A percentile compares a stretch with the other conserved stretches of the same genome.
These are phyloP conservation scores for Ilex asprella DNA, from an alignment of 257 asterid genomes.

Conservation along the genomic window DNA sequence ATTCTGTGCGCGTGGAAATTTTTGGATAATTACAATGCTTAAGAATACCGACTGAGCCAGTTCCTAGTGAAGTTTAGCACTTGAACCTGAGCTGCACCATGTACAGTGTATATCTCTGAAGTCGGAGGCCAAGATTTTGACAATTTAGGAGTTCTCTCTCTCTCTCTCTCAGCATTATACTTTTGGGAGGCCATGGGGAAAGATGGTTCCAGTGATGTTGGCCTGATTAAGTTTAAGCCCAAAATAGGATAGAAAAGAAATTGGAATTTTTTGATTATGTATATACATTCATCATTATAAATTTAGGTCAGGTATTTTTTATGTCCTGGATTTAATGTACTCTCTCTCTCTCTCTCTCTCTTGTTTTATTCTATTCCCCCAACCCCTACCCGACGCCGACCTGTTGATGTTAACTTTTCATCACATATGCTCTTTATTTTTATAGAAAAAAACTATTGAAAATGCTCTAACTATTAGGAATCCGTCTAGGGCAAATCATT, in stretches of 20 bases:
- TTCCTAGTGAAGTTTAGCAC: not conserved
- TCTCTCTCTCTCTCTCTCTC: too few relatives aligned
- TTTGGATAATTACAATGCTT: constrained; percentile 17
- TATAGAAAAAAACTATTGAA: too few relatives aligned
- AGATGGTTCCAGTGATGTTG: constrained; percentile 21
- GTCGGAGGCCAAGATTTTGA: constrained; percentile 35
- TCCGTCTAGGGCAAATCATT: too few relatives aligned
- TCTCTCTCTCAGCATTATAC: constrained; percentile 4
- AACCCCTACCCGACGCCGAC: too few relatives aligned
- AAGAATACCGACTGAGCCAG: constrained; percentile 15
- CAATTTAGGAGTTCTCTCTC: constrained; percentile 7
- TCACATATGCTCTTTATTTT: too few relatives aligned
- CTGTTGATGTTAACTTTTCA: too few relatives aligned
- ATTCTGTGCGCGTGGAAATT: constrained; percentile 11
- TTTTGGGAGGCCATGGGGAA: constrained; percentile 17
- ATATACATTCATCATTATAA: constrained; percentile 35
- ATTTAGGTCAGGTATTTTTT: not conserved
- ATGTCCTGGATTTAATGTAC: too few relatives aligned
- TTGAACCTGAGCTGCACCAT: constrained; percentile 22
- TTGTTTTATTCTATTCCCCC: too few relatives aligned
- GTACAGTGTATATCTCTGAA: constrained; percentile 43
- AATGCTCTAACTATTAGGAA: too few relatives aligned
- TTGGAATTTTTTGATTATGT: constrained; percentile 56
- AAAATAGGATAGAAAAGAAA: constrained; percentile 13
- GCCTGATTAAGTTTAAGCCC: constrained; percentile 21